Evolutionary conservation across 2,329 filamentous ascomycete species (phyloP).

Genomic region (Phaeosphaeriaceae sp.): DNA sequence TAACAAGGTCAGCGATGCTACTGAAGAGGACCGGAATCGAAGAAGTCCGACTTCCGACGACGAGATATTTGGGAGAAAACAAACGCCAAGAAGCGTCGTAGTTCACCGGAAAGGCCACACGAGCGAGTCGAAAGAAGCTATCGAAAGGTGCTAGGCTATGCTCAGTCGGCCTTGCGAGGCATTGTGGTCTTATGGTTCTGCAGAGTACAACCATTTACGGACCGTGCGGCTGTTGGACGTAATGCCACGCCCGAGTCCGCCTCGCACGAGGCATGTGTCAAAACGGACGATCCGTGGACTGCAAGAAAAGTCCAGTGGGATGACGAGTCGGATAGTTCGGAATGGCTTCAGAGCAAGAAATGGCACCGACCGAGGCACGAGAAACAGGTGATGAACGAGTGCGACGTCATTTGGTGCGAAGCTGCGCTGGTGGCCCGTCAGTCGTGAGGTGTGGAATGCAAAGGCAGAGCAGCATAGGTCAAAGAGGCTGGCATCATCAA

Average conservation of each 20-base stretch:
- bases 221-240: neutral
- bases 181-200: too few species aligned
- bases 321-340: slow-evolving; percentile 14
- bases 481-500: neutral
- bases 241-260: neutral
- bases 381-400: neutral
- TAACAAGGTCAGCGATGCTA: neutral
- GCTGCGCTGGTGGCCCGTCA: neutral
- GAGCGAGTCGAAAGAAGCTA: too few species aligned
- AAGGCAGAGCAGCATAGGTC: neutral
- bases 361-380: neutral
- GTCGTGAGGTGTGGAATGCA: neutral
- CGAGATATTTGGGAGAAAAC: neutral
- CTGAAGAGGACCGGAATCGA: neutral
- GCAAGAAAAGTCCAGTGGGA: neutral
- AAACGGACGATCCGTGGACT: neutral
- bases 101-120: neutral
- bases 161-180: too few species aligned
- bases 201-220: too few species aligned
- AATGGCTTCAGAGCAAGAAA: slow-evolving; percentile 3
- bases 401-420: neutral
- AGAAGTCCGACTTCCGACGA: neutral
- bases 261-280: neutral
- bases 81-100: neutral
- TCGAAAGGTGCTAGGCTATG: too few species aligned